Base-by-base conservation (phyloP, 768 basidiomycete genomes). In the Kwoniella sp. region DNA sequence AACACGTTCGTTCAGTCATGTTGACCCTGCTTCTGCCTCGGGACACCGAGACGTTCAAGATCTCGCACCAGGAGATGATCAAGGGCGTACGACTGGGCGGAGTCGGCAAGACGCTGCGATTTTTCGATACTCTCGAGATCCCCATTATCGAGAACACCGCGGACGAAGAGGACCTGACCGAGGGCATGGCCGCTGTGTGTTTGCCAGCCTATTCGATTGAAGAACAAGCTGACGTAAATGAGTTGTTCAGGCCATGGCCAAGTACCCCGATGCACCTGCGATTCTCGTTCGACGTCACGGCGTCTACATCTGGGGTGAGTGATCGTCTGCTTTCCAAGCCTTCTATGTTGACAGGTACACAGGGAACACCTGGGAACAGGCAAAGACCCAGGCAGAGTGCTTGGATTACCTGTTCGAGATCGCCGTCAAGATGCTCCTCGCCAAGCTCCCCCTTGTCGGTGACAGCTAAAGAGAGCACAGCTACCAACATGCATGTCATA, bases 61-160 rank as follows among this genome's bases (percentile, higher is more conserved):
- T 91, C 59, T 88, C 86, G 9, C 89, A 91, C 72, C 88, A 88
- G 72, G 89, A 91, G 83, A 91, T 91, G 89, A 92, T 91, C 70
- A 92, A 92, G 71, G 89, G 89, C 20, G 81, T 92, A 37, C 80
- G 88, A 9, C 69, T 83, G 14, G 86, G 81, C 5, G 89, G 89
- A 10, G 83, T 79, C n/a, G 87, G 86, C 1, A 73, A 76, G n/a
- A 80, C 87, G 0, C 69, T 89, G 57, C 84, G 86, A 1, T 91
- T 89, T 73, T 81, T 89, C 46, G 88, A 92, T 73, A 90, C 87
- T 3, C 80, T 91, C 8, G 83, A 82, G 45, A 77, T 92, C 2
- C 89, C 89, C 0, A 90, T 92, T 66, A 92, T 91, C 54, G 85
- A 88, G 61, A 92, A 91, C 65, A 92, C 89, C 1, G 89, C 89